Evolutionary conservation across 2,329 filamentous ascomycete genomes (phyloP), one percentile per base, ranked within the genome.

Genomic region (Cladorrhinum sp.): DNA sequence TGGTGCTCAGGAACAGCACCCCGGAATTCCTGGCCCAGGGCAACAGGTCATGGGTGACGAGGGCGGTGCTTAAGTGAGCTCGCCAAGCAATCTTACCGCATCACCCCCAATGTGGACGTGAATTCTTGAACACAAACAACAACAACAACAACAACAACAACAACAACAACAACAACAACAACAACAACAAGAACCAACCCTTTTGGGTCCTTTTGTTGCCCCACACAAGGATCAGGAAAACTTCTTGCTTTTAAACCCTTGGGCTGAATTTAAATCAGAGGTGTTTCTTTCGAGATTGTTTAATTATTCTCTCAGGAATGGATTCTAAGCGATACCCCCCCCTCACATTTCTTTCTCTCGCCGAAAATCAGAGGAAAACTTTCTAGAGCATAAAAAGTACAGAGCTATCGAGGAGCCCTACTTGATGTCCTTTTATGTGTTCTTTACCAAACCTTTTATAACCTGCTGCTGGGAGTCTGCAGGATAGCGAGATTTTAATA

Each of bases 21-120:
- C 41, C 18, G 41, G 41, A 45, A 45, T 45, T 45, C 45, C 55
- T 16, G 59, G 62, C 16, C 29, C 52, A 9, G 54, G 60, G 12
- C 66, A 66, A 60, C 64, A 65, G 41, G 64, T 57, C 16, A 65
- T 68, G 64, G 65, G 64, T 23, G 67, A 68, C 23, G 66, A 68
- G 24, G 45, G 61, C 16, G 65, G 66, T 9, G 61, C 64, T 23
- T 68, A 65, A 60, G 6, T 5, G 16, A 45, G 3, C 18, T 45
- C 41, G n/a, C 41, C 41, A 18, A 18, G n/a, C 41, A 45, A 13
- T 45, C n/a, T 20, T 13, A 7, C 18, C 3, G 8, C 16, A 45
- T 45, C 41, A 9, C 41, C 41, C n/a, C 41, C 41, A 36, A 10
- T n/a, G n/a, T 13, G 36, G 16, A 41, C 6, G 16, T 41, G 41